Base-by-base conservation (phyloP, 306 rosid genomes). In the Lathyrus tuberosus region DNA sequence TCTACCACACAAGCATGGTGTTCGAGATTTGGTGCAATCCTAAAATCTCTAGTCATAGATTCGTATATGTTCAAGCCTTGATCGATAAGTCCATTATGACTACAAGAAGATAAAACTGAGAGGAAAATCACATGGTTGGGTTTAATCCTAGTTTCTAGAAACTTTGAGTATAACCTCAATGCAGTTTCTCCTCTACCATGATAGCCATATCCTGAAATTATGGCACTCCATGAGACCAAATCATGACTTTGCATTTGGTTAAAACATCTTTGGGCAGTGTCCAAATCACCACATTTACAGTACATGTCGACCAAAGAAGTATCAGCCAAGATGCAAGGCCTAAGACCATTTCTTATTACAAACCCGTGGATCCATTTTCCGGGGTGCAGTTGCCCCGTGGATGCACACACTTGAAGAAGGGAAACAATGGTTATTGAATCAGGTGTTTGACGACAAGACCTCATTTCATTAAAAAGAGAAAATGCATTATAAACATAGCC, bases 271-370 rank as follows among this genome's bases (percentile, higher is more conserved):
- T 81, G 86, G 7, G 94, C 94, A 18, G 71, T 73, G 30, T 82
- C 81, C 75, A 87, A 57, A 72, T 84, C 83, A 11, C 96, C 96
- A 31, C 96, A 90, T 79, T 87, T 90, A 11, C 89, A 78, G 83
- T 90, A 90, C 96, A 90, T 87, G 70, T 90, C 94, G 9, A 90
- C 85, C 76, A 90, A 77, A 64, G 93, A 87, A 67, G 96, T 87
- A 82, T 85, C 89, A 10, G 87, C 87, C 82, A 85, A 35, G 62
- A 90, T 85, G 73, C 87, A 78, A 1, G 86, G 84, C 81, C 78
- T 67, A 58, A 77, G 76, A 63, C 64, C 74, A 65, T 85, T 85
- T 80, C 86, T 81, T 38, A 85, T 71, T 35, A 56, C 71, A 11
- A 82, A 84, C 62, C 77, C 56, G 61, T 90, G 96, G 41, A 84